Base-by-base conservation (phyloP, 306 rosid genomes). In the Luffa acutangula region DNA sequence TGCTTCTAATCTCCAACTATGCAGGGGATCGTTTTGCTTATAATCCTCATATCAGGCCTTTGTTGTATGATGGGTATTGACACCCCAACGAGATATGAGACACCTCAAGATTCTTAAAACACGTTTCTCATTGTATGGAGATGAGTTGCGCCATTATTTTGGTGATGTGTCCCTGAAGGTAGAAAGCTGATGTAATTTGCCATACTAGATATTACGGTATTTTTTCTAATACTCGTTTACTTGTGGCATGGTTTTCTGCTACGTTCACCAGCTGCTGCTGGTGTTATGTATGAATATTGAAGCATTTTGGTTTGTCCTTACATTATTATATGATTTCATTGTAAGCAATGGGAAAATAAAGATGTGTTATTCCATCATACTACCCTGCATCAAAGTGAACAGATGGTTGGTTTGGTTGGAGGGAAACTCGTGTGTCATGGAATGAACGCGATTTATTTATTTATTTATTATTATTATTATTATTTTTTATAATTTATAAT, bases 41-140 rank as follows among this genome's bases (percentile, higher is more conserved):
- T 95, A 84, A 95, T 93, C 85, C 83, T 95, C 83, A 82, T 95
- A 84, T 90, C 96, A 11, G 99, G 99, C 70, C 93, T 93, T 80
- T 91, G 99, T 89, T 95, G 97, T 82, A 95, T 93, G 99, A 93
- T 95, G 99, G 97, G 96, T 78, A 95, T 95, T 43, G 99, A 93
- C 85, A 90, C 97, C 42, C 99, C 99, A 70, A 89, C 99, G 31
- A 91, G 97, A 89, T 95, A 93, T 82, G 97, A 95, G 94, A 34
- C 88, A 5, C 94, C 96, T 21, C 97, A 92, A 80, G 99, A 95
- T 76, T 90, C 87, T 79, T 92, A 87, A 92, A 78, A 63, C 75
- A 1, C 21, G 20, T 20, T 77, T 60, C 17, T 63, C 20, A 46
- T 33, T 31, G 39, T 21, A 46, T 72, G 56, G 37, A 72, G 77